Evolutionary conservation across 2,329 filamentous ascomycete species (phyloP), one percentile per base, ranked within the genome.

Genomic region (Lecanicillium sp.): DNA sequence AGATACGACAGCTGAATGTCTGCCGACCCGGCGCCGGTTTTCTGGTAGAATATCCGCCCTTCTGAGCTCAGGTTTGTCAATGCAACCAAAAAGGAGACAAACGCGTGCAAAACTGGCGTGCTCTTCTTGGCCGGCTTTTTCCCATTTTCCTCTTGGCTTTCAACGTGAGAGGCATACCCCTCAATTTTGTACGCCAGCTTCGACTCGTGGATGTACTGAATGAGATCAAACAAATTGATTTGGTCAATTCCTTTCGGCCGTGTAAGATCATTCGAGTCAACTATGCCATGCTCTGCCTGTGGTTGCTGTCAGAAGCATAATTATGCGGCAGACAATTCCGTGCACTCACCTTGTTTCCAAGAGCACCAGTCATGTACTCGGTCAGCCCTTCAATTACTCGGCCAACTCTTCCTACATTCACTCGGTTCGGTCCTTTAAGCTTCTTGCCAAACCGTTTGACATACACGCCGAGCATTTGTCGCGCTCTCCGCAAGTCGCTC

Each of bases 161-260:
- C 73, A 1, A 75, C 59, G 43, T 84, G 75, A 3, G 76, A 71
- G 3, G 80, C 76, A 53, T 97, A 98, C 35, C 87, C 84, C 61
- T 98, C 90, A 10, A 97, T 85, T 59, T 98, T 98, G 46, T 89
- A 84, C 1, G 90, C 89, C 11, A 98, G 66, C 52, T 94, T 96
- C 45, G 89, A 96, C 46, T 92, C 83, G 52, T 90, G 84, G 4
- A 98, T 76, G 57, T 97, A 97, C 31, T 79, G 74, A 22, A 89
- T 80, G 12, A 98, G 70, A 55, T 92, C 90, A 61, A 86, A 90
- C 20, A 96, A 74, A 52, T 97, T 95, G 62, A 98, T 89, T 54
- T 97, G 90, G 54, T 98, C 92, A 17, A 92, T 84, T 0, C 87
- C 87, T 56, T 94, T 95, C 28, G 81, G 80, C 17, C 80, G 74